Percentiles rank a stretch among this genome's conserved stretches.
These are phyloP conservation scores for Termitomyces sp. DNA, from an alignment of 768 basidiomycete species.

Conservation along the genomic window DNA sequence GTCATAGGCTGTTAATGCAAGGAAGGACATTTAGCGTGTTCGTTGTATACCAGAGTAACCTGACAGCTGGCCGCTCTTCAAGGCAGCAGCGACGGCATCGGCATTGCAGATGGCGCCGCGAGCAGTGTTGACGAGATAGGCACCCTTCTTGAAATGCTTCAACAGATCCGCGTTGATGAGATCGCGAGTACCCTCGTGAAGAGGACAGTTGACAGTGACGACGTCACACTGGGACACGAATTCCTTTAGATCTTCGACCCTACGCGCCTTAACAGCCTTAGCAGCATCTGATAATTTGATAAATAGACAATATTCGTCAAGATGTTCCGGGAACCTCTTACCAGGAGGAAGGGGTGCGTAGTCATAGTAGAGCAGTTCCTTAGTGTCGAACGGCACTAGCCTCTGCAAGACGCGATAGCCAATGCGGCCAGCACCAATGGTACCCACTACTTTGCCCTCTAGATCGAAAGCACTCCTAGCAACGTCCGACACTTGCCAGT, in stretches of 20 bases:
- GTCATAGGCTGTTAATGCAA: background rate
- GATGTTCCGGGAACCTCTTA: slow-evolving; percentile 15
- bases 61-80: slow-evolving; percentile 69
- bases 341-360: slow-evolving; percentile 68
- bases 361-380: slow-evolving; percentile 89
- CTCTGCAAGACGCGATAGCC: slow-evolving; percentile 86
- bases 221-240: slow-evolving; percentile 56
- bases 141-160: slow-evolving; percentile 86
- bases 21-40: background rate
- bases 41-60: slow-evolving; percentile 43
- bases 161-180: slow-evolving; percentile 80
- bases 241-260: slow-evolving; percentile 71
- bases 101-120: slow-evolving; percentile 89
- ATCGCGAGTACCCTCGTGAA: slow-evolving; percentile 80
- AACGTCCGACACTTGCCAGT: slow-evolving; percentile 83
- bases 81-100: slow-evolving; percentile 71
- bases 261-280: slow-evolving; percentile 61
- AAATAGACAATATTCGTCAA: background rate
- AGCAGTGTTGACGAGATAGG: slow-evolving; percentile 91
- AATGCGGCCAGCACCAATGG: slow-evolving; percentile 77
- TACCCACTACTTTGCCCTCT: slow-evolving; percentile 88
- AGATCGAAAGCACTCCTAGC: slow-evolving; percentile 85
- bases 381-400: slow-evolving; percentile 77
- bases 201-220: slow-evolving; percentile 82
- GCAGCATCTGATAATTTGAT: slow-evolving; percentile 44